Conservation (phyloP, 2,329 filamentous ascomycete genomes). For the Colletotrichum sp. region DNA sequence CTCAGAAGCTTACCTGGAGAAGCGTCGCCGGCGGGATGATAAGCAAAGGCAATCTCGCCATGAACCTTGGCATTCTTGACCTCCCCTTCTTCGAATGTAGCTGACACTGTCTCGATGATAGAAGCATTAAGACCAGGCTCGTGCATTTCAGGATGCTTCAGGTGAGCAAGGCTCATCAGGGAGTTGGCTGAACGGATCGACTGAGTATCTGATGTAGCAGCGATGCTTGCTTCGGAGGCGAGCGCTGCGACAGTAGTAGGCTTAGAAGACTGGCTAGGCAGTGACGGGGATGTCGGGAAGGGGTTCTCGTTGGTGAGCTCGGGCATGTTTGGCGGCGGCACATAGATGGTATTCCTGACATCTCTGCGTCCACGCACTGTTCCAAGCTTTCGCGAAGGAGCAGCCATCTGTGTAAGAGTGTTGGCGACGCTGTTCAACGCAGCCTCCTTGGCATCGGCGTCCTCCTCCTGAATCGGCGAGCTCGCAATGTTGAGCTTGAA, state of each 20-base stretch:
- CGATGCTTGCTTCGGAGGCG: slow-evolving; percentile 66
- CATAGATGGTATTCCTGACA: slow-evolving; percentile 88
- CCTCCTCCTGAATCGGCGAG: slow-evolving; percentile 78
- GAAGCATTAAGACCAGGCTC: slow-evolving; percentile 84
- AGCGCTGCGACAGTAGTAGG: slow-evolving; percentile 58
- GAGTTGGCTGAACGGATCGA: slow-evolving; percentile 91
- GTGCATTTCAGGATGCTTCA: slow-evolving; percentile 82
- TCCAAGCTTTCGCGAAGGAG: slow-evolving; percentile 72
- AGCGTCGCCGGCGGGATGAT: slow-evolving; percentile 57
- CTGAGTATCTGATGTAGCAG: slow-evolving; percentile 78
- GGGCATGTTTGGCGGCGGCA: slow-evolving; percentile 54
- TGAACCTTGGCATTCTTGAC: slow-evolving; percentile 76
- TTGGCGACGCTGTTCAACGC: slow-evolving; percentile 79
- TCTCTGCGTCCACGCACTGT: slow-evolving; percentile 89
- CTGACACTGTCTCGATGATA: slow-evolving; percentile 89
- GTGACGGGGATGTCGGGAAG: slow-evolving; percentile 40
- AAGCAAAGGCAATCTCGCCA: slow-evolving; percentile 88
- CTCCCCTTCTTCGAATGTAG: slow-evolving; percentile 77
- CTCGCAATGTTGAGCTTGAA: slow-evolving; percentile 85
- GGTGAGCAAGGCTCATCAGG: slow-evolving; percentile 69
- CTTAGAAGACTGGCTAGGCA: slow-evolving; percentile 38
- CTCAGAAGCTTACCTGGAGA: slow-evolving; percentile 48
- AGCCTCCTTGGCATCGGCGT: slow-evolving; percentile 74
- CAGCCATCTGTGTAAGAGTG: slow-evolving; percentile 67
- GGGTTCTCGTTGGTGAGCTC: slow-evolving; percentile 38